A percentile compares a stretch with the other conserved stretches of the same genome.
Evolutionary conservation across 2,329 filamentous ascomycete species (phyloP).

Genomic region (Colletotrichum paranaense): DNA sequence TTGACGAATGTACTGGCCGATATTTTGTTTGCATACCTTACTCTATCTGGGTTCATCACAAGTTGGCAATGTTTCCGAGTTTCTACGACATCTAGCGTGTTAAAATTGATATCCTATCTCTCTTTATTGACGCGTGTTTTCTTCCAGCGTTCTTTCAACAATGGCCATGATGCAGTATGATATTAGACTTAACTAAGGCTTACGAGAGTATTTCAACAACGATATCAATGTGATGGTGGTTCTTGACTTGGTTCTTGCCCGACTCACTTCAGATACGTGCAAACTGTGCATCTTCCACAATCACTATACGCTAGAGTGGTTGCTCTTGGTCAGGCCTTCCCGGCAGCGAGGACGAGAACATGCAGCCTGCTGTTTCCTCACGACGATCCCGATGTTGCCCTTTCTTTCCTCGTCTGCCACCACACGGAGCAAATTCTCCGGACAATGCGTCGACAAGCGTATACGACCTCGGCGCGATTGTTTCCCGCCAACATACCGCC

Average conservation of each 20-base stretch:
- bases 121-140: not conserved
- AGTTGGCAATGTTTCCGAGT: not conserved
- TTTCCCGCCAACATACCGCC: not conserved
- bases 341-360: not conserved
- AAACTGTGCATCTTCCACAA: not conserved
- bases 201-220: not conserved
- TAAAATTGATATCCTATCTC: conserved; percentile 6
- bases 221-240: not conserved
- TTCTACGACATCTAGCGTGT: not conserved
- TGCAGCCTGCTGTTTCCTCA: not conserved
- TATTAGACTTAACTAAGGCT: not conserved
- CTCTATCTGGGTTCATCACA: not conserved
- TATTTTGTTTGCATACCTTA: not conserved
- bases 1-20: not conserved
- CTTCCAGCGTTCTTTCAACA: not conserved
- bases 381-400: not conserved
- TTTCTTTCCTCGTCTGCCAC: no score
- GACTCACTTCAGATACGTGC: not conserved
- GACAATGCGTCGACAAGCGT: not conserved
- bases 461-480: not conserved
- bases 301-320: not conserved
- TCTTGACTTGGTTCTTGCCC: not conserved
- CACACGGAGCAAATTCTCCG: no score
- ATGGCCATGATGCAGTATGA: not conserved
- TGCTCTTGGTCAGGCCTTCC: not conserved